These are phyloP conservation scores for Verticillium albo-atrum DNA, from an alignment of 2,329 filamentous ascomycete genomes.

Conservation along the genomic window DNA sequence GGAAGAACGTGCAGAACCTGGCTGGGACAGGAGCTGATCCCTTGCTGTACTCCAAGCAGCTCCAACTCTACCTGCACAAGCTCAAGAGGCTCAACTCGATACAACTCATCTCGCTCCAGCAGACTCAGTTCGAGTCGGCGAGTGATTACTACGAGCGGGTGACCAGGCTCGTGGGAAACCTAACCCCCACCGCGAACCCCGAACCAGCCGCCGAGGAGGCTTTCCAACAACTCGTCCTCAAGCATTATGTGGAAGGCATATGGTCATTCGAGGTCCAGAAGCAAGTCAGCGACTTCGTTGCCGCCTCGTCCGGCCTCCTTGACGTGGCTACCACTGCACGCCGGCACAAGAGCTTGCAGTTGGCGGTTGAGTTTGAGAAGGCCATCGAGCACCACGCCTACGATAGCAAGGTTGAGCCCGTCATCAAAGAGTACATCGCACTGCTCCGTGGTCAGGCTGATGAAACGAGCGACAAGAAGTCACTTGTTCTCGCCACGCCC, in stretches of 20 bases:
- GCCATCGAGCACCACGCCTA: constrained; percentile 47
- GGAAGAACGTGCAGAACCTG: constrained; percentile 39
- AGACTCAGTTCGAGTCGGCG: constrained; percentile 48
- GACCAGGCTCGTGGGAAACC: constrained; percentile 20
- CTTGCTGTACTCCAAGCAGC: constrained; percentile 45
- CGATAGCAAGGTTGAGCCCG: constrained; percentile 16
- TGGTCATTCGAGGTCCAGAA: constrained; percentile 37
- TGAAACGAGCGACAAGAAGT: constrained; percentile 13
- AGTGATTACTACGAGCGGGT: constrained; percentile 33
- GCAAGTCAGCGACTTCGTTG: constrained; percentile 6
- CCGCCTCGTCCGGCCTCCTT: constrained; percentile 10
- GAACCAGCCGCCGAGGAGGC: constrained; percentile 2
- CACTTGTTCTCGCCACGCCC: constrained; percentile 13
- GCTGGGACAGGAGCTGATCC: constrained; percentile 39
- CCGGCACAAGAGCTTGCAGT: constrained; percentile 51
- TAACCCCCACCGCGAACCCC: constrained; percentile 14
- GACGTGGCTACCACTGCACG: constrained; percentile 38
- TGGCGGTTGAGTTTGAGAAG: constrained; percentile 51
- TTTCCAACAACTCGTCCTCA: constrained; percentile 21
- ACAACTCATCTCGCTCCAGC: constrained; percentile 48
- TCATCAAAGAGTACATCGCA: constrained; percentile 44
- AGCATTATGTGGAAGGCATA: constrained; percentile 51
- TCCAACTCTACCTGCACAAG: constrained; percentile 41
- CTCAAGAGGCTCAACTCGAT: constrained; percentile 49
- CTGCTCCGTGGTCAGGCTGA: constrained; percentile 38